Conservation (phyloP, 1,284 basidiomycete genomes). For the Fistulina hepatica region DNA sequence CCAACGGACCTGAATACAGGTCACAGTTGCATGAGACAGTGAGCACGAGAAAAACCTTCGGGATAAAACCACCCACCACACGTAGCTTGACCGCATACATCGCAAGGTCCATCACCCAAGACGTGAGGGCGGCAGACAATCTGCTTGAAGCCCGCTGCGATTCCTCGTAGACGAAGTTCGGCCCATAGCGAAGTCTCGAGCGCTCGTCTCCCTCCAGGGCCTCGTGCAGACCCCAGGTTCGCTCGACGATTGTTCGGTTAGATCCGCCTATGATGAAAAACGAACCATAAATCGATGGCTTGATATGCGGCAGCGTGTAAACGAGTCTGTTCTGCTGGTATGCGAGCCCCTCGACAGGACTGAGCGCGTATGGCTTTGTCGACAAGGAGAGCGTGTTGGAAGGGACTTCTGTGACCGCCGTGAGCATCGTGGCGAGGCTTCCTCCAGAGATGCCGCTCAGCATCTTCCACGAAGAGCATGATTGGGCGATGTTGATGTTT, state of each 20-base stretch:
- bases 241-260: slow-evolving; percentile 64
- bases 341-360: slow-evolving; percentile 39
- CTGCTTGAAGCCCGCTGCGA: slow-evolving; percentile 37
- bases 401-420: slow-evolving; percentile 38
- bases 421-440: slow-evolving; percentile 46
- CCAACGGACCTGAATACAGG: slow-evolving; percentile 38
- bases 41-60: too few species aligned
- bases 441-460: slow-evolving; percentile 59
- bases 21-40: slow-evolving; percentile 3
- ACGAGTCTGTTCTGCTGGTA: slow-evolving; percentile 29
- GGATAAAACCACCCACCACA: too few species aligned
- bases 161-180: slow-evolving; percentile 66
- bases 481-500: slow-evolving; percentile 22
- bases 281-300: slow-evolving; percentile 35
- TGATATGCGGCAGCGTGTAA: slow-evolving; percentile 36
- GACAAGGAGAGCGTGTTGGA: slow-evolving; percentile 25
- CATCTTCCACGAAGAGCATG: slow-evolving; percentile 39
- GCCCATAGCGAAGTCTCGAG: slow-evolving; percentile 39
- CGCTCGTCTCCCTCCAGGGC: slow-evolving; percentile 19
- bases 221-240: slow-evolving; percentile 68
- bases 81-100: too few species aligned
- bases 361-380: slow-evolving; percentile 37
- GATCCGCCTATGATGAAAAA: slow-evolving; percentile 51
- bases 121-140: slow-evolving; percentile 29
- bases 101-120: slow-evolving; percentile 26